These are phyloP conservation scores for Neostapfia colusana DNA, from an alignment of 176 grass and related monocot genomes.

Conservation along the genomic window DNA sequence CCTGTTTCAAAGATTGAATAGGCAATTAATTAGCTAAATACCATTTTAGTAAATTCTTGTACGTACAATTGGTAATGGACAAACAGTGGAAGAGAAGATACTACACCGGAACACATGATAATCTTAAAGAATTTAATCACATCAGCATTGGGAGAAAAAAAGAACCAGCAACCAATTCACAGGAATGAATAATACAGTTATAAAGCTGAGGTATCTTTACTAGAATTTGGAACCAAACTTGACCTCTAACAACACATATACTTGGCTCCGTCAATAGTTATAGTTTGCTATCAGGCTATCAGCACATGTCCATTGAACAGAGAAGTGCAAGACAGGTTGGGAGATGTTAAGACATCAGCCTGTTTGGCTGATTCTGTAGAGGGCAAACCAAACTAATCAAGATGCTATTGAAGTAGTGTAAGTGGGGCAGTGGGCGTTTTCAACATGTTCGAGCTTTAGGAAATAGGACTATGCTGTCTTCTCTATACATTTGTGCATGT, in stretches of 20 bases:
- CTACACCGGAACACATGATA: not conserved
- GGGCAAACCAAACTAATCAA: not conserved
- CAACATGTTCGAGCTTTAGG: not conserved
- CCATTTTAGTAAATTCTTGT: not conserved
- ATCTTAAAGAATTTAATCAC: not conserved
- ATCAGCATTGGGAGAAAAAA: not conserved
- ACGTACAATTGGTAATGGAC: constrained; percentile 9
- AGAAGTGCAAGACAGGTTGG: not conserved
- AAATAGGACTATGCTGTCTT: constrained; percentile 1
- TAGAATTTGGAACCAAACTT: not conserved
- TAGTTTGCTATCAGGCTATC: not conserved
- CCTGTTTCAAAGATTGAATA: constrained; percentile 41
- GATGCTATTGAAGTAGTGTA: not conserved
- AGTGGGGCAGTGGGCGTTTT: not conserved
- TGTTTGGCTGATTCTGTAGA: not conserved
- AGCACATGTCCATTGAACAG: not conserved
- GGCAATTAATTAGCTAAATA: constrained; percentile 19
- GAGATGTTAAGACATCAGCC: not conserved
- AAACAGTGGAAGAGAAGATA: constrained; percentile 3
- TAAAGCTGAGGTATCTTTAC: not conserved
- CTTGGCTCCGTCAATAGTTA: not conserved
- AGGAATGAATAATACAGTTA: not conserved
- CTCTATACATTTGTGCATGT: not conserved
- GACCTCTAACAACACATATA: not conserved
- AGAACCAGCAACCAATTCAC: not conserved